phyloP scores from a whole-genome alignment of 352 stramenopile species.

The Pythium folliculosum region DNA sequence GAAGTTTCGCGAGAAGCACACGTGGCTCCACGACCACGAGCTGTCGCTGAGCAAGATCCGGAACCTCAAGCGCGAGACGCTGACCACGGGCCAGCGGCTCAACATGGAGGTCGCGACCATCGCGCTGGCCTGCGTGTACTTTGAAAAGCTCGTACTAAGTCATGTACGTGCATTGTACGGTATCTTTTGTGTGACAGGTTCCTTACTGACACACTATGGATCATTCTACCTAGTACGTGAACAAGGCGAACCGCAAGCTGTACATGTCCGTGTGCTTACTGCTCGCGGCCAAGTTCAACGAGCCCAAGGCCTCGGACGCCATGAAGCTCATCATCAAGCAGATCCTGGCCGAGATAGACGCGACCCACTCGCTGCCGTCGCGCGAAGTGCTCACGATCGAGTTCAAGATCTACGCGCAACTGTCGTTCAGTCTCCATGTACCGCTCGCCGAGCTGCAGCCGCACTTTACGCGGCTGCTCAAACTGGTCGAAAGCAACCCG shows the following conservation, averaged over 20 bases:
- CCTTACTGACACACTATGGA: neutral
- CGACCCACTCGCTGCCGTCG: slow-evolving; percentile 76
- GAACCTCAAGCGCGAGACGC: slow-evolving; percentile 91
- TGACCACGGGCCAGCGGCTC: slow-evolving; percentile 71
- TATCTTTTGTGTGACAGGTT: neutral
- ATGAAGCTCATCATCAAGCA: slow-evolving; percentile 67
- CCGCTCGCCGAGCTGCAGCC: slow-evolving; percentile 76
- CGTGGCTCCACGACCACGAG: slow-evolving; percentile 79
- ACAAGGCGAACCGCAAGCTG: slow-evolving; percentile 95
- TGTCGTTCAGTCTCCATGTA: slow-evolving; percentile 89
- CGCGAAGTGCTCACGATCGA: slow-evolving; percentile 86
- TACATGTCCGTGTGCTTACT: slow-evolving; percentile 96
- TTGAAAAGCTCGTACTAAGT: slow-evolving; percentile 95
- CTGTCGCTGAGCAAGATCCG: slow-evolving; percentile 97
- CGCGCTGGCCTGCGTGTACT: slow-evolving; percentile 95
- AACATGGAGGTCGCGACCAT: slow-evolving; percentile 93
- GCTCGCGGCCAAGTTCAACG: slow-evolving; percentile 93
- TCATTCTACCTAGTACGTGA: slow-evolving; percentile 85
- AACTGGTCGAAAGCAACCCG: slow-evolving; percentile 86
- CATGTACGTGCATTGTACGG: slow-evolving; percentile 42
- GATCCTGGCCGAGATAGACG: slow-evolving; percentile 79
- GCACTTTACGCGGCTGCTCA: slow-evolving; percentile 86
- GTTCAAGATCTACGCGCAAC: slow-evolving; percentile 90
- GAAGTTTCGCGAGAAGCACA: slow-evolving; percentile 95
- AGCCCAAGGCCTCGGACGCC: slow-evolving; percentile 65